Base-by-base conservation (phyloP, 768 basidiomycete species). In the Mycena chlorophos region DNA sequence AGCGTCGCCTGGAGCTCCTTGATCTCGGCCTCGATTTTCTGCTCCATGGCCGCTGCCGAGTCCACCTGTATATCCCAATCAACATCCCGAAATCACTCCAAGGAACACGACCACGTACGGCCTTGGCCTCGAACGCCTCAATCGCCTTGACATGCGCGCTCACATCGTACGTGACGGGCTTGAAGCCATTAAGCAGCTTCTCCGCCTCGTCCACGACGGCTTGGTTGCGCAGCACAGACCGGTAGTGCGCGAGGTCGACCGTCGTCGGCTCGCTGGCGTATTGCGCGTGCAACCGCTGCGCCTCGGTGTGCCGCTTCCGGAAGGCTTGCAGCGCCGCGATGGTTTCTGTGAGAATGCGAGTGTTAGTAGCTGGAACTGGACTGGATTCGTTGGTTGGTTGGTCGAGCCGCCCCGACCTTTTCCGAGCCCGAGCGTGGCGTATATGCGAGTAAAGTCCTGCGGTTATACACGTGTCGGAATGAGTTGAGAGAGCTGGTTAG, bases 41-140 rank as follows among this genome's bases (percentile, higher is more conserved):
- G 74, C 61, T 89, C 86, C 12, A 96, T 96, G 73, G 90, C 88
- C 75, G 91, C 80, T 53, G 97, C 96, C 63, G 89, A 91, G 47
- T 80, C 84, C 62, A 98, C 85, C 95, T 96, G 62, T 43, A 61
- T 25, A 40, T 25, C 31, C 50, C 5, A 46, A 48, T 39, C 23
- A n/a, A 29, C 31, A 56, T 51, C 51, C 49, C 31, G 64, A n/a
- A n/a, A n/a, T n/a, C n/a, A n/a, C n/a, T 34, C 27, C n/a, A 63
- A 20, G 45, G 39, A 40, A n/a, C n/a, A n/a, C n/a, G 60, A 58
- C 28, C 52, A 79, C 88, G 64, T 63, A 98, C 96, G 59, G 97
- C 97, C 76, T 95, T 97, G 58, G 84, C 80, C 81, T 98, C 92
- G 72, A 99, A 99, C 48, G 92, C 87, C 69, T 96, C 94, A 65